Evolutionary conservation across 2,329 filamentous ascomycete genomes (phyloP), one percentile per base, ranked within the genome.

Genomic region (Sporothrix variecibatus): DNA sequence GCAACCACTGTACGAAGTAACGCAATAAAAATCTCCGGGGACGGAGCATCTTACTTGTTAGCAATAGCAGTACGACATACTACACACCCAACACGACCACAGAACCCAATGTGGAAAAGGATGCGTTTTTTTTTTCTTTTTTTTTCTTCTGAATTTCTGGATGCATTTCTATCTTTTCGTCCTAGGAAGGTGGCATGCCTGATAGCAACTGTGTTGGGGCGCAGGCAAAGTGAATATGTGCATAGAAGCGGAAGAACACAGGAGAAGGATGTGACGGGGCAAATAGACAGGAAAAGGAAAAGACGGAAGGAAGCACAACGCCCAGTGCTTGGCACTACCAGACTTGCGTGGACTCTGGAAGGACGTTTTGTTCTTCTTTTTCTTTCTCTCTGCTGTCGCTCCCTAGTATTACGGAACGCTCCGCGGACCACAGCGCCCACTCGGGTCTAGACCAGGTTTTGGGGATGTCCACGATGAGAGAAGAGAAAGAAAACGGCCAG

Each of bases 341-440:
- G 60, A 64, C 60, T 64, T 43, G 3, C 1, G 8, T 43, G 3
- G 34, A 12, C 34, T 23, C 3, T 64, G 34, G 62, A 31, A 23
- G n/a, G n/a, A 53, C 17, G n/a, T 11, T 51, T 53, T 9, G 12
- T 46, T 43, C 40, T n/a, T n/a, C 40, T 12, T 43, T 43, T 43
- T 46, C 8, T 46, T 46, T 1, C 20, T 46, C 20, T 46, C n/a
- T 53, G 6, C 23, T 23, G 23, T 23, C 12, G 53, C 20, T 34
- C 8, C 15, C 34, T 15, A 12, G 17, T 49, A 31, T n/a, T 49
- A 28, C 69, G 53, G 46, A 71, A 49, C 34, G 38, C 34, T 72
- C 70, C 56, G 53, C 70, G 70, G 70, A 65, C 53, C 71, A 51
- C 53, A n/a, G 17, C 46, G 23, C 58, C 20, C 23, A 23, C 43